These are phyloP conservation scores for Xylariaceae sp. DNA, from an alignment of 2,329 filamentous ascomycete species.

Conservation along the genomic window DNA sequence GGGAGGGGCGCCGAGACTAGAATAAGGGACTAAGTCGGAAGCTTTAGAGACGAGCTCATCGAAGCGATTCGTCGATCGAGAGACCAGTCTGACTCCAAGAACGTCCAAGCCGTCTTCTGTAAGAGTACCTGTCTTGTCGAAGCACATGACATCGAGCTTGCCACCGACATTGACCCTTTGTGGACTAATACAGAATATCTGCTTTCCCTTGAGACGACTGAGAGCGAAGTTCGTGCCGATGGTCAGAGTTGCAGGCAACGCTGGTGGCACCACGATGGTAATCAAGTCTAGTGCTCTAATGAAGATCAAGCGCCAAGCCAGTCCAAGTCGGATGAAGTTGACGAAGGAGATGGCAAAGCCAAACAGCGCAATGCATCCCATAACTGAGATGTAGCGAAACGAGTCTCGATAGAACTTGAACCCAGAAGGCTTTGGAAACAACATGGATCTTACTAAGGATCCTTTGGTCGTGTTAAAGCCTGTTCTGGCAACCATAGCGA, in stretches of 20 bases:
- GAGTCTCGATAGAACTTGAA: slow-evolving; percentile 99
- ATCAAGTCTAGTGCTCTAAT: slow-evolving; percentile 90
- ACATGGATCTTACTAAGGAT: slow-evolving; percentile 90
- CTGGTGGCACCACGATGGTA: slow-evolving; percentile 94
- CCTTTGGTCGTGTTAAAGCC: slow-evolving; percentile 98
- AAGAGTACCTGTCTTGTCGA: slow-evolving; percentile 97
- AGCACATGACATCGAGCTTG: slow-evolving; percentile 93
- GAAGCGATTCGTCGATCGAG: slow-evolving; percentile 58
- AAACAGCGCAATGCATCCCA: slow-evolving; percentile 77
- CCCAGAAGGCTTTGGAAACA: slow-evolving; percentile 95
- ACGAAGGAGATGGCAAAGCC: slow-evolving; percentile 88
- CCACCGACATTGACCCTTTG: slow-evolving; percentile 95
- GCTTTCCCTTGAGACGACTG: slow-evolving; percentile 74
- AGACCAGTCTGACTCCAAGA: slow-evolving; percentile 76
- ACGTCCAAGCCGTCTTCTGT: slow-evolving; percentile 96
- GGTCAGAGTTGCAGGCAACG: slow-evolving; percentile 86
- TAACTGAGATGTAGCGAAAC: slow-evolving; percentile 95
- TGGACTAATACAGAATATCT: slow-evolving; percentile 96
- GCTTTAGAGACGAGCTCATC: slow-evolving; percentile 69
- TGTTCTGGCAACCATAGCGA: slow-evolving; percentile 88
- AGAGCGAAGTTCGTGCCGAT: slow-evolving; percentile 97
- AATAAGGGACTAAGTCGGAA: slow-evolving; percentile 49
- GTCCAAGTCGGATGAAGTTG: slow-evolving; percentile 80
- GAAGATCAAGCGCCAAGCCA: slow-evolving; percentile 87
- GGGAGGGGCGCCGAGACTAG: slow-evolving; percentile 26